phyloP scores from a whole-genome alignment of 1,139 yeast genomes.

The Suhomyces maxii region DNA sequence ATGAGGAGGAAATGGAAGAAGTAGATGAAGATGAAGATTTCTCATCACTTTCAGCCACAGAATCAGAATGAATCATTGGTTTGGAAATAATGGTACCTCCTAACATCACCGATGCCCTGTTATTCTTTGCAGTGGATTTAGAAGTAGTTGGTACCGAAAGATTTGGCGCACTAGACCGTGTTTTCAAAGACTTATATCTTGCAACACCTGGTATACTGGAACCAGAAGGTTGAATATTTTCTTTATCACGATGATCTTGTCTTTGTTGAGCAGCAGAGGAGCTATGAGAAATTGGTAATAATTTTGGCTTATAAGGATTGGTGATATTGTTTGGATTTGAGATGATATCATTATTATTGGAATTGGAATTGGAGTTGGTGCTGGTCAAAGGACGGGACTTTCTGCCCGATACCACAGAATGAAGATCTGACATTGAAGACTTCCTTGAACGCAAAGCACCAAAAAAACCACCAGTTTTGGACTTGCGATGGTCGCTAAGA shows the following conservation, averaged over 20 bases:
- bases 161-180: conserved; percentile 13
- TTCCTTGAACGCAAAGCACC: conserved; percentile 23
- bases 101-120: conserved; percentile 9
- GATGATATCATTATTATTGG: no score
- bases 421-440: conserved; percentile 15
- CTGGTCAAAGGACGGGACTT: conserved; percentile 19
- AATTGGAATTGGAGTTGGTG: conserved; percentile 12
- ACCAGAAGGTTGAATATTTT: not conserved
- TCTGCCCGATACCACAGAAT: conserved; percentile 4
- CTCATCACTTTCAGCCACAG: not conserved
- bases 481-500: conserved; percentile 24
- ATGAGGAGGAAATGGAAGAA: not conserved
- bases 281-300: conserved; percentile 8
- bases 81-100: conserved; percentile 8
- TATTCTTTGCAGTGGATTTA: conserved; percentile 6
- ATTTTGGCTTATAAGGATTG: conserved; percentile 3
- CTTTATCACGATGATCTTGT: not conserved
- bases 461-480: conserved; percentile 20
- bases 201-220: not conserved
- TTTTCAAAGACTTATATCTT: conserved; percentile 16
- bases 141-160: conserved; percentile 3
- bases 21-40: not conserved
- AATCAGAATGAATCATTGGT: conserved; percentile 3
- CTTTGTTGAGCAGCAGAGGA: conserved; percentile 11
- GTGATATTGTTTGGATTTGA: conserved; percentile 7